Evolutionary conservation across 371 early-diverging fungal species (phyloP), one percentile per base, ranked within the genome.

Genomic region (Mucor lusitanicus): DNA sequence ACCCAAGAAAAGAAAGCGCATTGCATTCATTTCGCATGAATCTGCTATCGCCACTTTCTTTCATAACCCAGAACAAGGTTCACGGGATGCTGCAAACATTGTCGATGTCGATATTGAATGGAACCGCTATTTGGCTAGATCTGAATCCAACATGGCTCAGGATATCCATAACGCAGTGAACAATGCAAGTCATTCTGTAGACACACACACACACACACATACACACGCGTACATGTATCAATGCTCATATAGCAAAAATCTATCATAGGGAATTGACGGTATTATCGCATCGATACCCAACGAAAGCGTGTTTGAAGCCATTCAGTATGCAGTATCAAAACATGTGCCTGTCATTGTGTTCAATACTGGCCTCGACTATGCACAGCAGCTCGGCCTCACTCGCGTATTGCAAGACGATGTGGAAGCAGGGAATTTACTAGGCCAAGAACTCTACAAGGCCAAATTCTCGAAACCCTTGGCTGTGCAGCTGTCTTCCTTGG

Each of bases 211-310:
- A n/a, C n/a, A n/a, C n/a, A n/a, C n/a, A n/a, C 27, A 15, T 12
- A 15, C 13, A 50, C n/a, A 25, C 32, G 5, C 19, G 4, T 33
- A 5, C 5, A 11, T 61, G 25, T 11, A 40, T 37, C 12, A 32
- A 40, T 21, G 19, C 17, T 3, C 44, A 61, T 5, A 19, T 4
- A 12, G 15, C 11, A 23, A 19, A 21, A 9, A 9, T 55, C 9
- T 27, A 27, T 42, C 4, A 19, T 8, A 76, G 76, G 68, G 64
- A 5, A 73, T 73, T 6, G 83, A 83, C 55, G 85, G 85, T 9
- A 70, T 85, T 28, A 67, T 85, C 35, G 39, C 73, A 27, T 78
- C 83, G 19, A 85, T 85, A 4, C 83, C 83, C 6, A 79, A 75
- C 33, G 63, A 78, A 8, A 71, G 74, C 9, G 66, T 83, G 13